Evolutionary conservation across 2,329 filamentous ascomycete species (phyloP).

Genomic region (Tolypocladium capitatum): DNA sequence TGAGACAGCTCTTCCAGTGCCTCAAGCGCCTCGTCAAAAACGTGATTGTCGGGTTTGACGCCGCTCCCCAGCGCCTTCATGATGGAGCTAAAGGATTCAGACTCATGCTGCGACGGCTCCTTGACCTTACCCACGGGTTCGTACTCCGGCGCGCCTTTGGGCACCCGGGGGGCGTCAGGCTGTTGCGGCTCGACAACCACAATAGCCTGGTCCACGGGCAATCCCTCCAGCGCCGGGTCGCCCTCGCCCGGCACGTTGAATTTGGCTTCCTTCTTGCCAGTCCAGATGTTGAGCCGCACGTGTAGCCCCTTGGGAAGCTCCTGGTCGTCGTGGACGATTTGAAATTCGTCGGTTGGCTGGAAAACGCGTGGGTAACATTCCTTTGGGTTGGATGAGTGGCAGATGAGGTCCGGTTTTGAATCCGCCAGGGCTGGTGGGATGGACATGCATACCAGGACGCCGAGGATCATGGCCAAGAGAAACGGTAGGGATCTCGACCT

Average conservation of each 20-base stretch:
- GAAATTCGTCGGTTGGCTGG: constrained; percentile 50
- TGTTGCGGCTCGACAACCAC: constrained; percentile 39
- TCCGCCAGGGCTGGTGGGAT: constrained; percentile 13
- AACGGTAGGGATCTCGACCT: neutral
- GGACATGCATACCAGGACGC: constrained; percentile 14
- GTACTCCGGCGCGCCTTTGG: constrained; percentile 40
- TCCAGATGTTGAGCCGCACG: constrained; percentile 50
- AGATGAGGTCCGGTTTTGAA: constrained; percentile 45
- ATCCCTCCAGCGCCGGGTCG: constrained; percentile 31
- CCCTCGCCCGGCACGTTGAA: constrained; percentile 45
- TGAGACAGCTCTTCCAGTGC: constrained; percentile 51
- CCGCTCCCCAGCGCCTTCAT: constrained; percentile 36
- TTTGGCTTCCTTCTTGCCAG: constrained; percentile 52
- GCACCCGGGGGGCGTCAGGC: constrained; percentile 20
- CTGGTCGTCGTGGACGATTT: constrained; percentile 49
- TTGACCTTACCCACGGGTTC: constrained; percentile 44
- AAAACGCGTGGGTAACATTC: constrained; percentile 57
- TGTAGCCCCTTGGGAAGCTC: constrained; percentile 53
- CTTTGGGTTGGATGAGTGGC: constrained; percentile 42
- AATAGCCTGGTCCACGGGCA: constrained; percentile 38
- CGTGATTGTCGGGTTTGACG: constrained; percentile 14
- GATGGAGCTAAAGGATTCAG: constrained; percentile 22
- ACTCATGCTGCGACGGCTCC: constrained; percentile 28
- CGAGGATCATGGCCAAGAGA: constrained; percentile 12
- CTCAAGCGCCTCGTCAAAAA: constrained; percentile 37